A percentile compares a stretch with the other conserved stretches of the same genome.
Evolutionary conservation across 2,329 filamentous ascomycete genomes (phyloP).

Genomic region (Botrytis paeoniae): DNA sequence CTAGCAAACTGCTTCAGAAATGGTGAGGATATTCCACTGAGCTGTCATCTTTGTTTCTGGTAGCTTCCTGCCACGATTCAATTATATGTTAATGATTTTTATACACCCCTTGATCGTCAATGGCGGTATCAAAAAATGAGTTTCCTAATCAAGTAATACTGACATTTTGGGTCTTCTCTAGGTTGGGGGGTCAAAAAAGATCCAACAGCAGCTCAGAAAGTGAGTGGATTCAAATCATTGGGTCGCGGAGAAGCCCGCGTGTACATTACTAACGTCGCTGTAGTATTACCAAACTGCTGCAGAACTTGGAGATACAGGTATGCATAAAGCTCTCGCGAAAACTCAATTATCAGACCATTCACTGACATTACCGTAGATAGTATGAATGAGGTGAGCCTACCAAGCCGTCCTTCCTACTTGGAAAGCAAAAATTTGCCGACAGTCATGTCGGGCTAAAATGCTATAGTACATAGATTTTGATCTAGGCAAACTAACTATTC

Average conservation of each 20-base stretch:
- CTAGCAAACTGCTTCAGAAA: conserved; percentile 89
- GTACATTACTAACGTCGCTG: conserved; percentile 35
- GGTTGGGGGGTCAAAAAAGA: conserved; percentile 84
- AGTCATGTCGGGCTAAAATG: neutral
- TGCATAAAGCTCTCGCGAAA: conserved; percentile 34
- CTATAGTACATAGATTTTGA: conserved; percentile 18
- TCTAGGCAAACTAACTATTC: conserved; percentile 14
- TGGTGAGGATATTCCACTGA: conserved; percentile 45
- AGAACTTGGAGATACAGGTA: conserved; percentile 85
- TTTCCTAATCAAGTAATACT: conserved; percentile 17
- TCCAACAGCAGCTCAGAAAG: conserved; percentile 75
- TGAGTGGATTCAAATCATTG: conserved; percentile 40
- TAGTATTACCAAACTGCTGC: conserved; percentile 98
- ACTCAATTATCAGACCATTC: conserved; percentile 18
- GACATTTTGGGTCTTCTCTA: conserved; percentile 13
- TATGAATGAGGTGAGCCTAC: conserved; percentile 75
- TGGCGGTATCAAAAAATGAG: neutral
- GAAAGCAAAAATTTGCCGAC: conserved; percentile 7
- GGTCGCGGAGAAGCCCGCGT: conserved; percentile 28
- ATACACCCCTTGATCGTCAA: neutral
- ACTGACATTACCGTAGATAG: conserved; percentile 60
- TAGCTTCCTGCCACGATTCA: conserved; percentile 16
- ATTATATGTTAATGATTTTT: neutral
- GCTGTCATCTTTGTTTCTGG: conserved; percentile 16
- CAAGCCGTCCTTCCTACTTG: neutral